phyloP scores from a whole-genome alignment of 2,329 filamentous ascomycete species.

The Aureobasidium mangrovei region DNA sequence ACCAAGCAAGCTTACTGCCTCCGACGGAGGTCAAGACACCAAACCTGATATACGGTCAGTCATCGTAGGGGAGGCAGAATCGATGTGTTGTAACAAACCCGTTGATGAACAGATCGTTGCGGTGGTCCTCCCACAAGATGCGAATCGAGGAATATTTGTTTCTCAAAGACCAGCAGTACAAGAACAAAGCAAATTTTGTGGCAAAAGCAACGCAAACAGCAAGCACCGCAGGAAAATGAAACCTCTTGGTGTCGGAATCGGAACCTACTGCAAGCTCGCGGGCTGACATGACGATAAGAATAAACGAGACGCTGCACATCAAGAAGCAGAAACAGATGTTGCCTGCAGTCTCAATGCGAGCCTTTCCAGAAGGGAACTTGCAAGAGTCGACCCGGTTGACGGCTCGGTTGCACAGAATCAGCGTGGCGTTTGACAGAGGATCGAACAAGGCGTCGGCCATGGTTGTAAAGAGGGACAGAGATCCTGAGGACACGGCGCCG shows the following conservation, averaged over 20 bases:
- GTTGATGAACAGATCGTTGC: slow-evolving; percentile 96
- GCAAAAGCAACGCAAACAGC: slow-evolving; percentile 75
- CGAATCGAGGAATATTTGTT: slow-evolving; percentile 86
- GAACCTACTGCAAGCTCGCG: slow-evolving; percentile 54
- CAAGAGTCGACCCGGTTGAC: slow-evolving; percentile 78
- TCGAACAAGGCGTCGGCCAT: slow-evolving; percentile 96
- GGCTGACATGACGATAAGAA: slow-evolving; percentile 82
- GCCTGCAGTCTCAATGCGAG: slow-evolving; percentile 86
- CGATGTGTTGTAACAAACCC: slow-evolving; percentile 38
- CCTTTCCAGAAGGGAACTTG: slow-evolving; percentile 85
- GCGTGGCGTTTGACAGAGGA: slow-evolving; percentile 75
- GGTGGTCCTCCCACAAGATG: slow-evolving; percentile 93
- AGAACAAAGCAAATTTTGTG: slow-evolving; percentile 74
- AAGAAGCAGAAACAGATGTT: slow-evolving; percentile 96
- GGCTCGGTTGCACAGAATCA: slow-evolving; percentile 80
- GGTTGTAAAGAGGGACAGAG: slow-evolving; percentile 93
- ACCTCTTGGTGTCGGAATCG: slow-evolving; percentile 38
- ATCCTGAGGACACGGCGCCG: slow-evolving; percentile 75
- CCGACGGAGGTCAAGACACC: slow-evolving; percentile 80
- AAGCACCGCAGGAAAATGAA: slow-evolving; percentile 75
- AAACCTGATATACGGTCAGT: slow-evolving; percentile 35
- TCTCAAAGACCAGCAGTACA: slow-evolving; percentile 87
- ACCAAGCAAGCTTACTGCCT: slow-evolving; percentile 79
- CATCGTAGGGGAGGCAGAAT: not conserved
- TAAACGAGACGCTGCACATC: slow-evolving; percentile 85